Percentiles rank a stretch among this genome's conserved stretches.
Evolutionary conservation across 140 eudicot genomes (phyloP).

Genomic region (Anethum foeniculum): DNA sequence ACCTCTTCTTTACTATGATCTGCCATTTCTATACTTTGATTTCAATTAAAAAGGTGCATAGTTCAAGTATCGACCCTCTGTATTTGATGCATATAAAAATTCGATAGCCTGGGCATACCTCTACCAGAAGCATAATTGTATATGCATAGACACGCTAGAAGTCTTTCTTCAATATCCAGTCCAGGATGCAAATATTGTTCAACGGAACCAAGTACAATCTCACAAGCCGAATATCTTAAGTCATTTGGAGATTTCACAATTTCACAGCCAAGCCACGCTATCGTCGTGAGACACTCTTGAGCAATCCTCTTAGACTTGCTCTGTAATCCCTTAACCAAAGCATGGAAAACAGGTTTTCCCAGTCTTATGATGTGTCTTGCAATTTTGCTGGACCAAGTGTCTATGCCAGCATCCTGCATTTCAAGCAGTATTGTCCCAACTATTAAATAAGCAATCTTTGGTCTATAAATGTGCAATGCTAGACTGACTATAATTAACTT

Average conservation of each 20-base stretch:
- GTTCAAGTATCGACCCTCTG: neutral
- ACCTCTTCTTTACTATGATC: neutral
- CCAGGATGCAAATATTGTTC: slow-evolving; percentile 82
- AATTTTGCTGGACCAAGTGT: slow-evolving; percentile 52
- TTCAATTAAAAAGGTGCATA: neutral
- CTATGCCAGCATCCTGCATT: slow-evolving; percentile 51
- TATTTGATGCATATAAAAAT: too few relatives aligned
- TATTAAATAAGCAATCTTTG: neutral
- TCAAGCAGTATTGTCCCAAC: slow-evolving; percentile 1
- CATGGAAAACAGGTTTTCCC: slow-evolving; percentile 46
- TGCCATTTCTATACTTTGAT: neutral
- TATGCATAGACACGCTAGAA: slow-evolving; percentile 71
- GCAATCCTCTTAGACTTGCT: slow-evolving; percentile 55
- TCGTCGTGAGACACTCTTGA: slow-evolving; percentile 52
- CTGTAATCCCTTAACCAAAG: slow-evolving; percentile 58
- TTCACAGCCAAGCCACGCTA: slow-evolving; percentile 79
- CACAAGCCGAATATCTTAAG: slow-evolving; percentile 63
- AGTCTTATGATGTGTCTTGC: slow-evolving; percentile 41
- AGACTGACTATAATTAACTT: neutral
- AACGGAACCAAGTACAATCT: slow-evolving; percentile 46
- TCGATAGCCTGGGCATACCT: slow-evolving; percentile 37
- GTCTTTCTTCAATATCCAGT: slow-evolving; percentile 72
- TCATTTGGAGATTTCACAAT: slow-evolving; percentile 47
- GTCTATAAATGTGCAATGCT: neutral
- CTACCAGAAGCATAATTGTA: slow-evolving; percentile 73